Conservation (phyloP, 2,329 filamentous ascomycete genomes). For the Cyclaneusma minus region DNA sequence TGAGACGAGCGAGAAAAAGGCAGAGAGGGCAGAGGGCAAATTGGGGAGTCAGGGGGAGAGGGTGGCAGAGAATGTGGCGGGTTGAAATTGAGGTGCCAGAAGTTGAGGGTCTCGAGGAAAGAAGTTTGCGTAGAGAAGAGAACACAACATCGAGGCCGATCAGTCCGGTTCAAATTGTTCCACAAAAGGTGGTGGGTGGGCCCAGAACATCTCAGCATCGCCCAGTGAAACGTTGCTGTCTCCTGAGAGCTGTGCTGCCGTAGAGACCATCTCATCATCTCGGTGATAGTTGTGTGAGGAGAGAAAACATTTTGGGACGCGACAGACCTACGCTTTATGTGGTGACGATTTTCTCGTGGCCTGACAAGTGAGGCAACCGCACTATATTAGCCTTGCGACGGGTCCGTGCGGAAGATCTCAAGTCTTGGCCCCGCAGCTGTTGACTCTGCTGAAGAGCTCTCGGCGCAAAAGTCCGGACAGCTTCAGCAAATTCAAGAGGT, state of each 20-base stretch:
- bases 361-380: background rate
- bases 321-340: background rate
- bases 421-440: background rate
- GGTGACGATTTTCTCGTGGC: background rate
- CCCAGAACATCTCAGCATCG: constrained; percentile 51
- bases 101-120: constrained; percentile 7
- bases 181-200: constrained; percentile 44
- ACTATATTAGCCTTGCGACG: background rate
- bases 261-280: constrained; percentile 57
- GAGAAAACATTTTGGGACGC: constrained; percentile 17
- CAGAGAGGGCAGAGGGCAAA: constrained; percentile 6
- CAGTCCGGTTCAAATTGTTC: constrained; percentile 50
- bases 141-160: constrained; percentile 32
- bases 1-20: constrained; percentile 10
- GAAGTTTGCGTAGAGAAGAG: constrained; percentile 5
- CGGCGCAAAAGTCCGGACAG: background rate
- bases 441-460: background rate
- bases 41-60: constrained; percentile 9
- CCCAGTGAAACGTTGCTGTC: constrained; percentile 34
- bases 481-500: background rate
- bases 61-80: constrained; percentile 10
- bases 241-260: constrained; percentile 38
- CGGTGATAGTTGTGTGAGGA: constrained; percentile 64
- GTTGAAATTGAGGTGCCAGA: constrained; percentile 6
- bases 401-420: background rate